phyloP scores from a whole-genome alignment of 148 eudicot species.

The Nepenthes gracilis region DNA sequence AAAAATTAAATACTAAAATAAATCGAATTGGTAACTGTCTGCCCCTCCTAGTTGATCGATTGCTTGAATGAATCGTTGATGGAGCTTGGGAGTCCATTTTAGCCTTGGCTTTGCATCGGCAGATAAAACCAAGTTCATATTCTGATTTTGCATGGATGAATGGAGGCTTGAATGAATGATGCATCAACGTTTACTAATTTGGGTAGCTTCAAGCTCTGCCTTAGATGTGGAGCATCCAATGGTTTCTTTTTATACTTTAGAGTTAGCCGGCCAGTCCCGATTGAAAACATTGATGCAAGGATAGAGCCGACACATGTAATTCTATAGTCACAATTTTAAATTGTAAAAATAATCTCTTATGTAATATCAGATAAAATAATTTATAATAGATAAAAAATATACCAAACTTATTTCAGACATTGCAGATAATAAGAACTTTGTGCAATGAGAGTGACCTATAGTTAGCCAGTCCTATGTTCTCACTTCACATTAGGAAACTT shows the following conservation, averaged over 20 bases:
- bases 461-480: conserved; percentile 24
- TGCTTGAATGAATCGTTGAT: conserved; percentile 58
- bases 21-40: conserved; percentile 27
- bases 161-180: too few relatives aligned
- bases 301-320: too few relatives aligned
- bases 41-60: conserved; percentile 74
- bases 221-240: too few relatives aligned
- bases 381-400: too few relatives aligned
- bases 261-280: conserved; percentile 17
- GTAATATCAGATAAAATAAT: too few relatives aligned
- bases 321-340: too few relatives aligned
- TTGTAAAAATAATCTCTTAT: too few relatives aligned
- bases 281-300: too few relatives aligned
- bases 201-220: too few relatives aligned
- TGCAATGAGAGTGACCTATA: background rate
- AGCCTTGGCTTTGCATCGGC: conserved; percentile 92
- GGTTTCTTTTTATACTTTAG: conserved; percentile 37
- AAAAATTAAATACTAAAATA: background rate
- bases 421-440: too few relatives aligned
- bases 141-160: conserved; percentile 25
- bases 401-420: too few relatives aligned
- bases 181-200: too few relatives aligned
- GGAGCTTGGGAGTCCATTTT: conserved; percentile 92
- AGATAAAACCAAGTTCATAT: conserved; percentile 57
- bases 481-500: conserved; percentile 81